phyloP scores from a whole-genome alignment of 202 grass and related monocot genomes.

The Zizania palustris region DNA sequence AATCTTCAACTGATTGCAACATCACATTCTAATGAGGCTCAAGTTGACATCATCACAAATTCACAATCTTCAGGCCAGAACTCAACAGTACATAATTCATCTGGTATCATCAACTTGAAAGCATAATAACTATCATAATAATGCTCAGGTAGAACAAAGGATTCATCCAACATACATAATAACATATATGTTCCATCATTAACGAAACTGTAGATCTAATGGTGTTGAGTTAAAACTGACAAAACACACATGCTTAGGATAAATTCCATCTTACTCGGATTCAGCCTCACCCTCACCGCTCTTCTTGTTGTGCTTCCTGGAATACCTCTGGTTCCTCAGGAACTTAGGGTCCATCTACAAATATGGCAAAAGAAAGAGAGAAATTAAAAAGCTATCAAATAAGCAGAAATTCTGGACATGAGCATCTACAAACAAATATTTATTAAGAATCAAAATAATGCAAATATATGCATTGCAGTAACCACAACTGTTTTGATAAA shows the following conservation, averaged over 20 bases:
- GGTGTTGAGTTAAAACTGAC: conserved; percentile 14
- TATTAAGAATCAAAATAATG: neutral
- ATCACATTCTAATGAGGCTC: neutral
- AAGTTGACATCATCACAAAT: neutral
- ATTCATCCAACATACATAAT: conserved; percentile 14
- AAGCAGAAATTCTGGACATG: neutral
- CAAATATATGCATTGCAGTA: neutral
- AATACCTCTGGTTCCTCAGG: conserved; percentile 81
- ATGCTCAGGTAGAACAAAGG: neutral
- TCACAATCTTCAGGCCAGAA: neutral
- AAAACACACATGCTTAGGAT: conserved; percentile 4
- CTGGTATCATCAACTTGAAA: neutral
- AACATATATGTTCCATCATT: conserved; percentile 22
- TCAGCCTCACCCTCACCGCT: conserved; percentile 41
- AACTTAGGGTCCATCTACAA: conserved; percentile 94
- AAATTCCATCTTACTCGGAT: conserved; percentile 42
- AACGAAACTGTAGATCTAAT: conserved; percentile 23
- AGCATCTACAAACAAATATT: too few species aligned
- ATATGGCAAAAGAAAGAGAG: neutral
- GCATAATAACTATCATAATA: conserved; percentile 15
- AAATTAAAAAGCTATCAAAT: neutral
- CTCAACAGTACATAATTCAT: neutral
- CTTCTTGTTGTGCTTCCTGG: conserved; percentile 83
- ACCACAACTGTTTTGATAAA: neutral
- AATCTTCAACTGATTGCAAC: neutral